Evolutionary conservation across 1,139 yeast genomes (phyloP).

Genomic region (Petasospora fabianii): DNA sequence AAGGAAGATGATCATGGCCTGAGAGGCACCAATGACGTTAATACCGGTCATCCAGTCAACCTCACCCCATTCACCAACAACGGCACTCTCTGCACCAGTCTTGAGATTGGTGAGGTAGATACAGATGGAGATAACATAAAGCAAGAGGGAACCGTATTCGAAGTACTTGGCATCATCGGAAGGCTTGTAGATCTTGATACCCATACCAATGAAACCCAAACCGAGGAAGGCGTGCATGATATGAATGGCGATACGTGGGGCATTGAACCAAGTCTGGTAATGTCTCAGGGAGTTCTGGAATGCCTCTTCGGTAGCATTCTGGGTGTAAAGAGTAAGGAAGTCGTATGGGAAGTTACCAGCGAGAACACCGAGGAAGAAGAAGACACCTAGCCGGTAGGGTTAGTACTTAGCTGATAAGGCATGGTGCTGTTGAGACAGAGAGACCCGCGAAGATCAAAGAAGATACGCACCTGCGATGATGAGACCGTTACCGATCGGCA

Average conservation of each 20-base stretch:
- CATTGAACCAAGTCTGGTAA: conserved; percentile 66
- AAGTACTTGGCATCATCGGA: conserved; percentile 77
- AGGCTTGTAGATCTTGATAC: conserved; percentile 82
- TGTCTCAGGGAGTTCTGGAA: conserved; percentile 65
- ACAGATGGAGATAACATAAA: conserved; percentile 67
- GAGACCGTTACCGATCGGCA: conserved; percentile 48
- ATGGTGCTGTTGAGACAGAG: too few species aligned
- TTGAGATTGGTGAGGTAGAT: conserved; percentile 83
- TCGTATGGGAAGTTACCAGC: conserved; percentile 84
- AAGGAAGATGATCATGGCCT: conserved; percentile 68
- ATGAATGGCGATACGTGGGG: conserved; percentile 58
- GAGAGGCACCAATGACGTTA: conserved; percentile 88
- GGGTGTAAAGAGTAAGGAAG: conserved; percentile 67
- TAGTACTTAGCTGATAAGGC: conserved; percentile 1
- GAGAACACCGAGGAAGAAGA: conserved; percentile 77
- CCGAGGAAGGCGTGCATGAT: conserved; percentile 55
- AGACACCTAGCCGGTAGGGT: conserved; percentile 31
- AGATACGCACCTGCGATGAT: conserved; percentile 36
- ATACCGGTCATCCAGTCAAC: conserved; percentile 83
- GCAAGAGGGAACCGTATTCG: conserved; percentile 80
- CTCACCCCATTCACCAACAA: conserved; percentile 86
- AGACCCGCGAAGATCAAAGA: too few species aligned
- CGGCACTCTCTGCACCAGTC: conserved; percentile 71
- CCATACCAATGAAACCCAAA: conserved; percentile 68
- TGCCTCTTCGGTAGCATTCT: conserved; percentile 45